A percentile compares a stretch with the other conserved stretches of the same genome.
Conservation (phyloP, 2,329 filamentous ascomycete species). For the Fusarium austroafricanum region DNA sequence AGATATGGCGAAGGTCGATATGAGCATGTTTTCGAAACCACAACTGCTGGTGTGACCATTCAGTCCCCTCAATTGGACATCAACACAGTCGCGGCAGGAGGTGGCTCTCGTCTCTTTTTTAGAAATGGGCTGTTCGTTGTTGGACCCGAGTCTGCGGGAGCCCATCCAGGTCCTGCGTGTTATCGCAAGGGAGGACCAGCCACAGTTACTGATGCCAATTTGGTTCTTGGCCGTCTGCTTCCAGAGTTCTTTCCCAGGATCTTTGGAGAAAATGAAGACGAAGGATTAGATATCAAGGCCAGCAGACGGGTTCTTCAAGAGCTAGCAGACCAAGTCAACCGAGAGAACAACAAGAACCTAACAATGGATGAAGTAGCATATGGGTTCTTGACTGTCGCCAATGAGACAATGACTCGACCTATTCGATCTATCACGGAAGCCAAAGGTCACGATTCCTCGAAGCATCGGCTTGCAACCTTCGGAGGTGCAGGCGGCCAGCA, state of each 20-base stretch:
- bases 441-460: conserved; percentile 89
- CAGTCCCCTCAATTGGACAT: conserved; percentile 94
- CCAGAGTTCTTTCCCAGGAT: conserved; percentile 97
- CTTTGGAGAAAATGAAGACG: conserved; percentile 88
- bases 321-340: conserved; percentile 81
- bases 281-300: conserved; percentile 80
- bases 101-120: conserved; percentile 87
- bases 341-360: conserved; percentile 77
- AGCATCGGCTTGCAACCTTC: conserved; percentile 91
- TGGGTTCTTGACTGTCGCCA: conserved; percentile 89
- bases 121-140: conserved; percentile 91
- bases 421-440: conserved; percentile 93
- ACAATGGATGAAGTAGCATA: conserved; percentile 86
- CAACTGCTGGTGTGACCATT: conserved; percentile 92
- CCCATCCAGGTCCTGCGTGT: conserved; percentile 89
- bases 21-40: conserved; percentile 95
- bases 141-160: conserved; percentile 88
- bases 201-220: conserved; percentile 93
- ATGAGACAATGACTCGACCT: conserved; percentile 90
- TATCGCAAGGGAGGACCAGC: conserved; percentile 90
- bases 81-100: conserved; percentile 93
- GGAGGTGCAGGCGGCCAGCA: conserved; percentile 93
- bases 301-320: conserved; percentile 81
- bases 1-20: conserved; percentile 87
- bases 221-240: conserved; percentile 84